Conservation (phyloP, 805 yeast species). For the Pichia nanzhaoensis region DNA sequence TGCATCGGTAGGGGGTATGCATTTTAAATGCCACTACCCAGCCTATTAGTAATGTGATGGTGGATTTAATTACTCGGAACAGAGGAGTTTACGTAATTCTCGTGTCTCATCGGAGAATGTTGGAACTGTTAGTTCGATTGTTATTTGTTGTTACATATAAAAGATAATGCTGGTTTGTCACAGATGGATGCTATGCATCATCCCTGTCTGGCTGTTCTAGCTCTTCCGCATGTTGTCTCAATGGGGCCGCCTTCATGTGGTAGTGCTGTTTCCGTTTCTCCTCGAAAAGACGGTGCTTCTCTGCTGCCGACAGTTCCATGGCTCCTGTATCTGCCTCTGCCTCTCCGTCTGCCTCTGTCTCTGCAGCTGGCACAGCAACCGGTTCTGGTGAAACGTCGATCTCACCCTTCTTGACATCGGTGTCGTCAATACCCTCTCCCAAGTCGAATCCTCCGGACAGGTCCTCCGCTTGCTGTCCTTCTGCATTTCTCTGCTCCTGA, state of each 20-base stretch:
- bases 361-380: constrained; percentile 7
- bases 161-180: no score
- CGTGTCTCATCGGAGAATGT: no score
- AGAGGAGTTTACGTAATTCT: no score
- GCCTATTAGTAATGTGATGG: no score
- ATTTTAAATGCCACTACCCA: no score
- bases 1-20: no score
- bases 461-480: no score
- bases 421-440: constrained; percentile 6
- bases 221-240: constrained; percentile 36
- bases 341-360: constrained; percentile 34
- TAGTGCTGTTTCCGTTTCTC: constrained; percentile 77
- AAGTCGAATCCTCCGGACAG: constrained; percentile 4
- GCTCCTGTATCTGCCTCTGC: constrained; percentile 24
- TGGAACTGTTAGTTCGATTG: neutral
- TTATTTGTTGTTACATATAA: neutral
- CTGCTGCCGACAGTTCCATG: constrained; percentile 38
- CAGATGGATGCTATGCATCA: no score
- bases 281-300: constrained; percentile 63
- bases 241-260: constrained; percentile 47
- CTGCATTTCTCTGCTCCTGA: constrained; percentile 8
- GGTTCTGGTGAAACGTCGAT: neutral
- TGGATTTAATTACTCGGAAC: no score
- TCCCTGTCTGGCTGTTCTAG: constrained; percentile 15
- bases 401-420: neutral